Base-by-base conservation (phyloP, 1,139 yeast genomes). In the Kodamaea alishanica region DNA sequence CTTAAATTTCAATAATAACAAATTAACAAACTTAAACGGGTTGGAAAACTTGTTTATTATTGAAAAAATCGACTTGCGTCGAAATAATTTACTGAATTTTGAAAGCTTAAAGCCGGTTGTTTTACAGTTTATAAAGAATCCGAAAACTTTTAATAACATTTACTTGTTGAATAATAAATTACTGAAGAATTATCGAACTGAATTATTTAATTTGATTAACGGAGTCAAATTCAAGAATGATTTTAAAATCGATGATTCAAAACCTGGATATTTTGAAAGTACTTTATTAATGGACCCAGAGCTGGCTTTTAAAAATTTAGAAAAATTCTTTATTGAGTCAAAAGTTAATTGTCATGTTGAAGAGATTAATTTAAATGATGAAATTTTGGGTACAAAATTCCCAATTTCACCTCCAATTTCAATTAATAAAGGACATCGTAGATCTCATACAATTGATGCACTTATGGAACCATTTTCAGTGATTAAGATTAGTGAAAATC, bases 231-330 rank as follows among this genome's bases (percentile, higher is more conserved):
- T 68, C 43, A 63, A 65, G 29, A 77, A 75, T 42, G 55, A 56
- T 15, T 56, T 79, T 44, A 69, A 73, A 48, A 72, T 80, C 35
- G 85, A 80, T 52, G 85, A 81, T 40, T 75, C 82, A 7, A 60
- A 73, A 42, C 85, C 86, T 0, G 85, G 86, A 1, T 73, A 80
- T 43, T 75, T 80, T 55, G 86, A 80, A 56, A 69, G 77, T 35
- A 75, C 82, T 11, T 51, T 75, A 51, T 54, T 77, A 26, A 58
- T 77, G 39, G 84, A 77, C 48, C 63, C 71, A 2, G 78, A 74
- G 42, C 61, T 65, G 7, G 75, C 82, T 0, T 59, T 61, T 38
- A 57, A 67, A 50, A 62, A 62, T 34, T 62, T 75, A 41, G 71
- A 71, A 41, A 69, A 65, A 39, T 75, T 62, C 47, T 61, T 73